These are phyloP conservation scores for Linnemannia zychae DNA, from an alignment of 192 early-diverging fungal genomes.

Conservation along the genomic window DNA sequence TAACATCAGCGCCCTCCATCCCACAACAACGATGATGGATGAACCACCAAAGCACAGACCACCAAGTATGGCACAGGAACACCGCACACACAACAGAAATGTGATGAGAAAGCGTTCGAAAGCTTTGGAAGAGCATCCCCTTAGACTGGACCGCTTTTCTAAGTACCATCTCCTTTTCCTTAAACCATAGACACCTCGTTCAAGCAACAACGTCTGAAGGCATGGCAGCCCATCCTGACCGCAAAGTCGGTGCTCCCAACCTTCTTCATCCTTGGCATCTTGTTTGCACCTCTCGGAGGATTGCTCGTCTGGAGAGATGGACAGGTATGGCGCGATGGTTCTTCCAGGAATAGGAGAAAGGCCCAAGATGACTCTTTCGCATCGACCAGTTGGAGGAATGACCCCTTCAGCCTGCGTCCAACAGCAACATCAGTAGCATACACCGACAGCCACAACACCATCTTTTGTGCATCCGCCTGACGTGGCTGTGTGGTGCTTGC, in stretches of 20 bases:
- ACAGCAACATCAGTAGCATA: not conserved
- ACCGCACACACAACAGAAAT: not conserved
- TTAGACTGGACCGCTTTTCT: not conserved
- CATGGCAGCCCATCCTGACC: conserved; percentile 99
- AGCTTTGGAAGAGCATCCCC: not conserved
- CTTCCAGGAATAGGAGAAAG: not conserved
- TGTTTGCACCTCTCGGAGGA: conserved; percentile 95
- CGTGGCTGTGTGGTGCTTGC: not conserved
- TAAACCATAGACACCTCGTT: conserved; percentile 85
- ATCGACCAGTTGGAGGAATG: not conserved
- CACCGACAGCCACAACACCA: not conserved
- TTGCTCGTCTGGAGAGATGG: conserved; percentile 85
- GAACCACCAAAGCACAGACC: conserved; percentile 50
- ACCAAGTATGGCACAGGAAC: conserved; percentile 28
- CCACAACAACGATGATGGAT: conserved; percentile 34
- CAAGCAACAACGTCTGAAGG: conserved; percentile 96
- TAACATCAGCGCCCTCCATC: too few species aligned
- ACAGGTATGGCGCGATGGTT: conserved; percentile 68
- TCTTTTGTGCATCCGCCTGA: not conserved
- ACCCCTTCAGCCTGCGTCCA: not conserved
- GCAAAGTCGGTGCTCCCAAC: conserved; percentile 95
- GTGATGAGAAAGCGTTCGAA: not conserved
- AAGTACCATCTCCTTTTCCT: not conserved
- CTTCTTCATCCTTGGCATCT: conserved; percentile 92
- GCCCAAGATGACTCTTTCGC: not conserved